Evolutionary conservation across 2,329 filamentous ascomycete genomes (phyloP).

Genomic region (Xylariaceae sp.): DNA sequence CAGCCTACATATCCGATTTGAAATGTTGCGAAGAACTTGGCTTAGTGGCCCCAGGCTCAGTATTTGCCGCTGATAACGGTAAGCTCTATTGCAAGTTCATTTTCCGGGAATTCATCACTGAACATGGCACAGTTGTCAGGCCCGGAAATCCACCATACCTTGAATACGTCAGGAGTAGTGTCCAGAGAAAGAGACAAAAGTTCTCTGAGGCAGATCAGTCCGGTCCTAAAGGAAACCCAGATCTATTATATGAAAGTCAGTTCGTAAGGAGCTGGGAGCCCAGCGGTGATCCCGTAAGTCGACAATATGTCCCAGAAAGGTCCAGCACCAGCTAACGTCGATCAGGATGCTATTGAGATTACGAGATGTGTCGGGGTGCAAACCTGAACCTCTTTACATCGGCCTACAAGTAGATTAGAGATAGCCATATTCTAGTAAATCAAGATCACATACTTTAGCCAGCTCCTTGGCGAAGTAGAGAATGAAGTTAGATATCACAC

Average conservation of each 20-base stretch:
- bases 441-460: no score
- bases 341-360: slow-evolving; percentile 68
- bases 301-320: background rate
- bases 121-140: slow-evolving; percentile 54
- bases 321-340: slow-evolving; percentile 23
- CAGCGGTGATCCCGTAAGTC: slow-evolving; percentile 64
- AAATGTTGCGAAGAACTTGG: slow-evolving; percentile 75
- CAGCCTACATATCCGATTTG: slow-evolving; percentile 72
- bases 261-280: slow-evolving; percentile 69
- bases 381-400: slow-evolving; percentile 27
- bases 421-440: no score
- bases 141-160: slow-evolving; percentile 73
- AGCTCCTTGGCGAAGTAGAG: no score
- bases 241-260: slow-evolving; percentile 66
- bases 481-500: no score
- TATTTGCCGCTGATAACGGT: slow-evolving; percentile 69
- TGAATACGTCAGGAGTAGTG: slow-evolving; percentile 68
- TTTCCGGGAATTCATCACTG: background rate
- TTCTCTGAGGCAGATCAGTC: slow-evolving; percentile 37
- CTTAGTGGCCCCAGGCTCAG: slow-evolving; percentile 63
- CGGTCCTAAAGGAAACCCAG: slow-evolving; percentile 57
- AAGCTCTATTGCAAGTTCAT: background rate
- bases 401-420: no score
- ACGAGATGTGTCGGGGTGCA: slow-evolving; percentile 56
- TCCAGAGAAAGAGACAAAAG: slow-evolving; percentile 60